Evolutionary conservation across 441 rosid genomes (phyloP).

Genomic region (Erodium texanum): DNA sequence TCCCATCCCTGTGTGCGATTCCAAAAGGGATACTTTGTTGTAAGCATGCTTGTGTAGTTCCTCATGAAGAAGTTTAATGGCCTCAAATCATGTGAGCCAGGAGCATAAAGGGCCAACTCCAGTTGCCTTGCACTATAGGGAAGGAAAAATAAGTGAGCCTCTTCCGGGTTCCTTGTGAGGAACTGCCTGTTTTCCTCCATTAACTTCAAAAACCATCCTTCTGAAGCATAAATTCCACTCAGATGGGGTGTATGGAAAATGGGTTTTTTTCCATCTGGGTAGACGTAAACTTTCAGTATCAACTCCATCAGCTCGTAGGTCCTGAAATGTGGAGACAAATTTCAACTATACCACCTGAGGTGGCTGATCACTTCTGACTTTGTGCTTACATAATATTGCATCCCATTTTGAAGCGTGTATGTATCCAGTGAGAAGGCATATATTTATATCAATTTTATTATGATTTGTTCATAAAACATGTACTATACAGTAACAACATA

Average conservation of each 20-base stretch:
- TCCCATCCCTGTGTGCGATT: slow-evolving; percentile 77
- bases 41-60: slow-evolving; percentile 54
- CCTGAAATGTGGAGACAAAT: slow-evolving; percentile 28
- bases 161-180: slow-evolving; percentile 63
- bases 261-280: slow-evolving; percentile 62
- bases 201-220: slow-evolving; percentile 91
- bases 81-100: slow-evolving; percentile 50
- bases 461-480: neutral
- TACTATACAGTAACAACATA: neutral
- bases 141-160: slow-evolving; percentile 78
- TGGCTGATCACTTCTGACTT: neutral
- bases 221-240: slow-evolving; percentile 76
- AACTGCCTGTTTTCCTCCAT: slow-evolving; percentile 58
- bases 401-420: neutral
- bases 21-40: slow-evolving; percentile 73
- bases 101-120: slow-evolving; percentile 43
- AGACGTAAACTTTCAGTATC: slow-evolving; percentile 63
- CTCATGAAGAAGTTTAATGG: slow-evolving; percentile 48
- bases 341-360: neutral
- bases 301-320: slow-evolving; percentile 85
- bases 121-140: slow-evolving; percentile 74
- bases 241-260: slow-evolving; percentile 68
- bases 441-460: too few relatives aligned
- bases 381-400: neutral
- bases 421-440: too few relatives aligned